These are phyloP conservation scores for Melocanna baccifera DNA, from an alignment of 176 grass and related monocot genomes.

Conservation along the genomic window DNA sequence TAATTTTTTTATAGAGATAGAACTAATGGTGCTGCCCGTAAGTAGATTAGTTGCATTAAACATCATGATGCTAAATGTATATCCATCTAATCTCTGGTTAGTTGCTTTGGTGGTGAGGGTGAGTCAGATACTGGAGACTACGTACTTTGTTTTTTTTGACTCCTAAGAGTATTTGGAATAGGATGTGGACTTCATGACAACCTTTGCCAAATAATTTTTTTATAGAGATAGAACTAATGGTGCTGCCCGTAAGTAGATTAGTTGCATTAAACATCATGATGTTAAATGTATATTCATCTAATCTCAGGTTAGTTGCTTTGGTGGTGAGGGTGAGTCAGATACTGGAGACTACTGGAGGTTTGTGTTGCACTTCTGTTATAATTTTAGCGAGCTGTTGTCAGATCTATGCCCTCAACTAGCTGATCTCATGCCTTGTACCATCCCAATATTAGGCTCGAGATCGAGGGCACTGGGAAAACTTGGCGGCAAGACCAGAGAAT, in stretches of 20 bases:
- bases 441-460: conserved; percentile 56
- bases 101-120: conserved; percentile 79
- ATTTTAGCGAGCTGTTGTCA: background rate
- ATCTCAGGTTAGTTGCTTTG: conserved; percentile 88
- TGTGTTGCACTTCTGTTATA: conserved; percentile 7
- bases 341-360: conserved; percentile 92
- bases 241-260: background rate
- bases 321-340: conserved; percentile 73
- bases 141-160: background rate
- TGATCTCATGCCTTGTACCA: background rate
- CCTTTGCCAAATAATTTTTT: background rate
- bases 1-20: background rate
- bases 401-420: background rate
- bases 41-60: background rate
- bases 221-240: background rate
- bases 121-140: conserved; percentile 90
- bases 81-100: conserved; percentile 54
- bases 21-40: background rate
- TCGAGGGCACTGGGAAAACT: conserved; percentile 60
- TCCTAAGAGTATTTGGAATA: background rate
- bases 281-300: conserved; percentile 9
- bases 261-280: background rate
- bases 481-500: conserved; percentile 84
- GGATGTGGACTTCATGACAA: background rate
- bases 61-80: background rate